A percentile compares a stretch with the other conserved stretches of the same genome.
Evolutionary conservation across 805 yeast species (phyloP).

Genomic region (Candida sphagnicola): DNA sequence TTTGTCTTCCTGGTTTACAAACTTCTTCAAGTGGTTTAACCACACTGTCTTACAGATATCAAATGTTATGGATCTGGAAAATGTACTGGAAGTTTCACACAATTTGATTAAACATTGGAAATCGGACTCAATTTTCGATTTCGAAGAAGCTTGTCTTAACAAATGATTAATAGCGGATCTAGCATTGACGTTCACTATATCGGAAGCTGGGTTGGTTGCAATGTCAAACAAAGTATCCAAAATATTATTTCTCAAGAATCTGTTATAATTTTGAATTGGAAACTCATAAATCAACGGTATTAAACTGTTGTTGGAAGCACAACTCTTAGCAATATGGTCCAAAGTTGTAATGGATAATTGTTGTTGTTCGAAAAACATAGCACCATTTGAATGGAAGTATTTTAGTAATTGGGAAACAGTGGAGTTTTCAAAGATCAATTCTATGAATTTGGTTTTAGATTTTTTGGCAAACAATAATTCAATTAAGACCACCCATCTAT

Average conservation of each 20-base stretch:
- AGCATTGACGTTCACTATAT: constrained; percentile 5
- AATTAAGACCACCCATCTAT: constrained; percentile 55
- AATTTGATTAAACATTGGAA: constrained; percentile 17
- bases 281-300: constrained; percentile 18
- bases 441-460: constrained; percentile 24
- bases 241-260: constrained; percentile 13
- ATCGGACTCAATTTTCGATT: constrained; percentile 48
- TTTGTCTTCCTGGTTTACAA: constrained; percentile 21
- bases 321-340: constrained; percentile 11
- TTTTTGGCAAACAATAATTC: constrained; percentile 28
- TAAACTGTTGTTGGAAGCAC: constrained; percentile 1
- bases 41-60: constrained; percentile 36
- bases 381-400: constrained; percentile 21
- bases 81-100: constrained; percentile 8
- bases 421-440: constrained; percentile 17
- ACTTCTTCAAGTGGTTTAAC: constrained; percentile 37
- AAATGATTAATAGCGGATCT: constrained; percentile 33
- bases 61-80: constrained; percentile 1
- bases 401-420: neutral
- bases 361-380: constrained; percentile 46
- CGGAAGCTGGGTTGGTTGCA: constrained; percentile 3
- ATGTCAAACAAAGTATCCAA: constrained; percentile 11
- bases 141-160: constrained; percentile 50
- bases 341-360: constrained; percentile 30
- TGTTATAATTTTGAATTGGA: constrained; percentile 49